Evolutionary conservation across 2,329 filamentous ascomycete genomes (phyloP), one percentile per base, ranked within the genome.

Genomic region (Phyllosticta citrichinensis): DNA sequence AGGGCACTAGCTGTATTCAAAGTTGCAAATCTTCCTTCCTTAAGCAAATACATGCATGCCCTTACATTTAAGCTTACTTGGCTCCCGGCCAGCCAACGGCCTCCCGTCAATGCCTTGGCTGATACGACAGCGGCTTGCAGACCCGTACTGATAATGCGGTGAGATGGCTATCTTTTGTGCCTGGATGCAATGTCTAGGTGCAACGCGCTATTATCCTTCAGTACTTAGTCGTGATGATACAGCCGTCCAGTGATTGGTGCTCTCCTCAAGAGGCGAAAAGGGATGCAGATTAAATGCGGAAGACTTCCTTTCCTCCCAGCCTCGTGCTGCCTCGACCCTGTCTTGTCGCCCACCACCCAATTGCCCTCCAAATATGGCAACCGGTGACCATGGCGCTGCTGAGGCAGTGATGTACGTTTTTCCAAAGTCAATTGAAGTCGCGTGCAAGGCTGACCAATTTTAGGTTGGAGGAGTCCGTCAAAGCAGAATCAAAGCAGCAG

Each of bases 371-470:
- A 60, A 33, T 24, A 60, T 60, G 58, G 52, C 58, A 5, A 56
- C 58, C n/a, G 57, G 57, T 27, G 58, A 60, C 53, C 58, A 60
- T 54, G 58, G 58, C 24, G 58, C 55, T 27, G 52, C 55, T 50
- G 58, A 60, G 35, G 58, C 58, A 55, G n/a, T 54, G 2, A 52
- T 33, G 58, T 60, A 30, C 47, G 57, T 20, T 2, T 1, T n/a
- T 3, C 5, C 22, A 9, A 20, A 17, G 17, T 22, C 24, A 17
- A 19, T 56, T 47, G 40, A 47, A 12, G 2, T 22, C 17, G 19
- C 19, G 8, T 17, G n/a, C 5, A 19, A n/a, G 24, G 35, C 50
- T 55, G 22, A 60, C 33, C 3, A 27, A 10, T 22, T 3, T 3
- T 17, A 60, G 57, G 52, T 52, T 60, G 52, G 52, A 60, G 35